Base-by-base conservation (phyloP, 257 asterid species). In the Jacaranda mimosifolia region DNA sequence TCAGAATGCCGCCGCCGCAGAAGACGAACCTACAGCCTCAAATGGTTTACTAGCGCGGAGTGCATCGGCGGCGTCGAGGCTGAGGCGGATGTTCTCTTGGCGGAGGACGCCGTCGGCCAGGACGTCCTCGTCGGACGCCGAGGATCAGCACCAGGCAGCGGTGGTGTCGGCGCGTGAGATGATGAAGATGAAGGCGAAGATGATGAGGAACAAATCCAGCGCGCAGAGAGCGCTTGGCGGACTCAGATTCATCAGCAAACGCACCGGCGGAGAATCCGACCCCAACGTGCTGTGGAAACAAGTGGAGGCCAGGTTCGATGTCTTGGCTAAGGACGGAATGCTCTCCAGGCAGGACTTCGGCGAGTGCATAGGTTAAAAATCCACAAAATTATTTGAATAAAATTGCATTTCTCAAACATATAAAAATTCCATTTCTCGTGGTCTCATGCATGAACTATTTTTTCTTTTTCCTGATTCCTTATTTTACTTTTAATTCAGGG, bases 191-290 rank as follows among this genome's bases (percentile, higher is more conserved):
- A 88, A 84, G 70, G 83, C 92, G 36, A 87, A 85, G 81, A 81
- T 92, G 75, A 88, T 92, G 80, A 85, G 98, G 87, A 85, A 75
- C 9, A 89, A 81, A 70, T 94, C 98, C 13, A 84, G 89, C 77
- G 98, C 98, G 18, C 97, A 89, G 59, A 83, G 97, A 56, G 98
- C 98, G 2, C 89, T 94, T 3, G 88, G 95, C 7, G 98, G 98
- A 5, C 85, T 94, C 45, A 82, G 98, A 67, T 94, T 94, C 81
- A 92, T 94, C 59, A 94, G 91, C 73, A 85, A 81, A 67, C 91
- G 80, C 40, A 83, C 93, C 56, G 79, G 70, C 17, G 84, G 82
- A 0, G 92, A 88, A 71, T 77, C 87, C 8, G 89, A 88, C 51
- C 81, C 85, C 38, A 57, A 45, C 62, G 81, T 59, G 79, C 84